Base-by-base conservation (phyloP, 2,329 filamentous ascomycete species). In the Colletotrichum sp. region DNA sequence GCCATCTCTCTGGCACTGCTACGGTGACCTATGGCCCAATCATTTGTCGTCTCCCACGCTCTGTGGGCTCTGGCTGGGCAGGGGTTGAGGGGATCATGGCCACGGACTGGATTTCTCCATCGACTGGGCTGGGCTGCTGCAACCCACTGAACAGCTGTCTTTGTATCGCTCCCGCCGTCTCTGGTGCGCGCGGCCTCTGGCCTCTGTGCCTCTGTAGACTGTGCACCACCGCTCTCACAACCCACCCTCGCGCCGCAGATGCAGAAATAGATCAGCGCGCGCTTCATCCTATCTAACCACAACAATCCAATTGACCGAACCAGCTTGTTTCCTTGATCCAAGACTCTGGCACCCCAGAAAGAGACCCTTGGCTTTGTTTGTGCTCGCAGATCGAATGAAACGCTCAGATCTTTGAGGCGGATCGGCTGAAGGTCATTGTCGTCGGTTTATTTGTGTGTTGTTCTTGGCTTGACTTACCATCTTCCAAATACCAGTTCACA, bases 191-290 rank as follows among this genome's bases (percentile, higher is more conserved):
- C 38, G 38, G 38, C 38, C 38, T 43, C 38, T n/a, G 36, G 34
- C 34, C 34, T 34, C 32, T 34, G 32, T 36, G 30, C 30, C 10
- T 32, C 34, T 36, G 34, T 36, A 36, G 34, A 36, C 38, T 10
- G 38, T 43, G 38, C 38, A n/a, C 38, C 18, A 38, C 3, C 38
- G 16, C 38, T 43, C 38, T 43, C 38, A 43, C 38, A 18, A 43
- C 38, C 38, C 8, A 62, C 9, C 68, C 30, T 64, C 55, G 43
- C 56, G 56, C 55, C 52, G 21, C 56, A 65, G 70, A 75, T 58
- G 43, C 73, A 73, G 58, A 75, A 75, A 73, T 73, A 75, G 73
- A 68, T 69, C 73, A 69, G 73, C 70, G 73, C 73, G 73, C 73
- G 70, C 73, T 76, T 76, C 73, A 60, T 73, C 70, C 70, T 21